Evolutionary conservation across 164 flowering plant genomes (phyloP), one percentile per base, ranked within the genome.

Genomic region (Macadamia tetraphylla): DNA sequence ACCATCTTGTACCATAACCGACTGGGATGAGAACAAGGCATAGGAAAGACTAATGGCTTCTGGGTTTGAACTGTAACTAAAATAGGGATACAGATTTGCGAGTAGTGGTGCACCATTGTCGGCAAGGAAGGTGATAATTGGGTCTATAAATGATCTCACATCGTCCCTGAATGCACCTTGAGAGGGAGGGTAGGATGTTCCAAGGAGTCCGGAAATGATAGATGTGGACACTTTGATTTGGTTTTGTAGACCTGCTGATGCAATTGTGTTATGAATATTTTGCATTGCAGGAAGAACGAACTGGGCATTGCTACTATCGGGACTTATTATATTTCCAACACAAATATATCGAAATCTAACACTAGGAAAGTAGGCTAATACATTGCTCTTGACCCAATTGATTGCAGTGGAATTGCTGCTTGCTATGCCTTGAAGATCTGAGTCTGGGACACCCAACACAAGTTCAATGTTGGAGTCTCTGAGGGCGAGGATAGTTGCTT

Each of bases 281-380:
- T 3, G 29, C 79, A 83, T 76, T 43, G 87, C 86, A 0, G 77
- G 87, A 43, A 81, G 74, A 6, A 85, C 71, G 29, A 58, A 78
- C 4, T 61, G 62, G 0, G 74, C 83, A 72, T 29, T 66, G 70
- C 66, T 56, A 5, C 9, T 9, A 40, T 63, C 51, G 2, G 81
- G 85, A 15, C 71, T 71, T 9, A 81, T 83, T 67, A 82, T 86
- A 44, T 84, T 84, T 7, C 86, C 84, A 15, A 84, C 88, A 0
- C 81, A 78, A 10, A 84, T 79, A 73, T 82, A 82, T 43, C 73
- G 51, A 70, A 82, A 70, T 1, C 51, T 74, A 40, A 84, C 81
- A 30, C 51, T 63, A 1, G 82, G 78, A 60, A 51, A 66, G 77
- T 65, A 48, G 58, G 18, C 10, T 31, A 17, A 17, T 9, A 84